Evolutionary conservation across 805 yeast genomes (phyloP).

Genomic region (Jamesozyma piceae): DNA sequence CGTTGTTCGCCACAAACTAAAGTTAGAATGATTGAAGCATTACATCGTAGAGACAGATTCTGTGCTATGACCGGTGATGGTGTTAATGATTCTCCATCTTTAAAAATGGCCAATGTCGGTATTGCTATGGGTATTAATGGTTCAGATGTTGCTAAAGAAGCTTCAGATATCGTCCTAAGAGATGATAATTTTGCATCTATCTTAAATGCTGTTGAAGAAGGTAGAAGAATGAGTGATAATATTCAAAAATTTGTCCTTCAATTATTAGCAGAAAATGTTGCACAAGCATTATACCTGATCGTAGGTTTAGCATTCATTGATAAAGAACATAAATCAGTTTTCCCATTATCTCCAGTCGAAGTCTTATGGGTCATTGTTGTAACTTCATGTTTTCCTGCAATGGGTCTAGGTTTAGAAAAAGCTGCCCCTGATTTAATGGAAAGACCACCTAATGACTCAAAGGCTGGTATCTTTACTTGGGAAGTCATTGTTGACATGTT

Average conservation of each 20-base stretch:
- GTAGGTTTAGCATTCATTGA: constrained; percentile 80
- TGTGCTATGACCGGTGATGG: constrained; percentile 99
- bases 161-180: constrained; percentile 93
- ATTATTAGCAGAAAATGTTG: constrained; percentile 90
- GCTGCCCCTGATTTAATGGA: constrained; percentile 92
- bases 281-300: constrained; percentile 74
- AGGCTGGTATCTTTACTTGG: constrained; percentile 71
- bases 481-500: constrained; percentile 60
- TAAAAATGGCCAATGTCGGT: constrained; percentile 92
- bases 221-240: constrained; percentile 91
- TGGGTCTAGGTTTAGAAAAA: constrained; percentile 92
- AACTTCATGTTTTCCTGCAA: constrained; percentile 99
- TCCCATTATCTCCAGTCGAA: constrained; percentile 95
- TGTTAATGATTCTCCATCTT: constrained; percentile 94
- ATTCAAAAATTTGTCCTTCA: constrained; percentile 92
- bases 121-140: constrained; percentile 91
- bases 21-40: constrained; percentile 78
- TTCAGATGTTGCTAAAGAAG: constrained; percentile 97
- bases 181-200: constrained; percentile 95
- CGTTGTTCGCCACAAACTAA: constrained; percentile 93
- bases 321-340: constrained; percentile 55
- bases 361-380: constrained; percentile 92
- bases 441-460: constrained; percentile 84
- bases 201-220: constrained; percentile 88
- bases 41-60: constrained; percentile 81